Conservation (phyloP, 495 filamentous ascomycete genomes). For the Penicillium macrosclerotiorum region DNA sequence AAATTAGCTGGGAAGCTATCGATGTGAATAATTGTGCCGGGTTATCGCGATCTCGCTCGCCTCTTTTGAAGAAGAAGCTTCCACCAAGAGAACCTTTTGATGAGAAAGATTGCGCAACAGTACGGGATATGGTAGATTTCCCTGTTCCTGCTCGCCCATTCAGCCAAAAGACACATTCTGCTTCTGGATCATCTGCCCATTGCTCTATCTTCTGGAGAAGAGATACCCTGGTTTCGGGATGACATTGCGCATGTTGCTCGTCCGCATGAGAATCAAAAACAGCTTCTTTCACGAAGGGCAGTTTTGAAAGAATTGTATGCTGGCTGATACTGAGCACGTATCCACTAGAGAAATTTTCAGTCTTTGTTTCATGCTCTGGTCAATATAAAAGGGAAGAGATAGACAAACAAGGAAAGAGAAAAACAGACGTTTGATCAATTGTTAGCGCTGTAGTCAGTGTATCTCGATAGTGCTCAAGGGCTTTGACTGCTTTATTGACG, state of each 20-base stretch:
- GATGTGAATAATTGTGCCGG: slow-evolving; percentile 42
- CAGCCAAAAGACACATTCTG: slow-evolving; percentile 34
- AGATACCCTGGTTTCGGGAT: neutral
- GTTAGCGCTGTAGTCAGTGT: neutral
- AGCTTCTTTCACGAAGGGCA: neutral
- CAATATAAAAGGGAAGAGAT: too few species aligned
- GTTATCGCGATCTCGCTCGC: slow-evolving; percentile 38
- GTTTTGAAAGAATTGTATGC: neutral
- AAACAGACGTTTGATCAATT: neutral
- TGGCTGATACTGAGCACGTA: neutral
- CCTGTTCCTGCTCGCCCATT: slow-evolving; percentile 43
- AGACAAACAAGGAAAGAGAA: neutral
- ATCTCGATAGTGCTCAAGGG: neutral
- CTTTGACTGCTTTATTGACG: neutral
- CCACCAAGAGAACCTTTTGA: slow-evolving; percentile 18
- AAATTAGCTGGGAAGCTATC: slow-evolving; percentile 40
- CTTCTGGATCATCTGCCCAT: neutral
- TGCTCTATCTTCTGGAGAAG: neutral
- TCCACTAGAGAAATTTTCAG: neutral
- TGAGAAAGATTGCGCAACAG: slow-evolving; percentile 17
- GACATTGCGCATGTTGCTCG: neutral
- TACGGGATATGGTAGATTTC: slow-evolving; percentile 38
- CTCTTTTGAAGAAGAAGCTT: slow-evolving; percentile 49
- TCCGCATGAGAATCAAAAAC: neutral
- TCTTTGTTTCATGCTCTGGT: too few species aligned